Evolutionary conservation across 2,329 filamentous ascomycete species (phyloP).

Genomic region (Periconia macrospinosa): DNA sequence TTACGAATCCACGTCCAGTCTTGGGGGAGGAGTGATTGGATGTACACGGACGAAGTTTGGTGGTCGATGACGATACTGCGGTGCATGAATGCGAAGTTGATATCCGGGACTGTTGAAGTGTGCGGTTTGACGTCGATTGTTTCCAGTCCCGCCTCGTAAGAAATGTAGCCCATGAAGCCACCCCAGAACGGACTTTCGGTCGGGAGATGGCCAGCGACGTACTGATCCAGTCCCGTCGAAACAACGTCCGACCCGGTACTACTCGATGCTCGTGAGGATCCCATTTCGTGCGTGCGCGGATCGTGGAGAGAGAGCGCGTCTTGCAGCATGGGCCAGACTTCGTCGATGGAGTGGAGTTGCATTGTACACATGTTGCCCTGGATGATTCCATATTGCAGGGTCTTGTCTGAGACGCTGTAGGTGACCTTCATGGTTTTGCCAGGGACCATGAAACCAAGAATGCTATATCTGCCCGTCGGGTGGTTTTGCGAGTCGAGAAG

Average conservation of each 20-base stretch:
- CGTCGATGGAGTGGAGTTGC: conserved; percentile 10
- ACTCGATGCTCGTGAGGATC: neutral
- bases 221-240: neutral
- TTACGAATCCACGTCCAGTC: conserved; percentile 46
- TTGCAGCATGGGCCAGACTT: conserved; percentile 11
- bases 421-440: conserved; percentile 9
- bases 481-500: conserved; percentile 13
- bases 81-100: conserved; percentile 72
- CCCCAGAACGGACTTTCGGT: conserved; percentile 65
- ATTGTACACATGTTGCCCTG: neutral
- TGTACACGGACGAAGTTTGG: conserved; percentile 55
- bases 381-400: conserved; percentile 4
- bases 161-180: conserved; percentile 78
- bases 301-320: conserved; percentile 4
- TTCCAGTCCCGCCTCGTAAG: conserved; percentile 74
- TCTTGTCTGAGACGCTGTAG: conserved; percentile 8
- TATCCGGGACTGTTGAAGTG: conserved; percentile 50
- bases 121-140: conserved; percentile 53
- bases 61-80: conserved; percentile 76
- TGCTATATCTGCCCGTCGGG: conserved; percentile 7
- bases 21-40: conserved; percentile 62
- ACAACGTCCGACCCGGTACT: neutral
- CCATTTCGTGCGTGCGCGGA: neutral
- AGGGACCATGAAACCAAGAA: conserved; percentile 8
- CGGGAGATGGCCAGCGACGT: neutral